phyloP scores from a whole-genome alignment of 192 early-diverging fungal genomes.

The Haplosporangium gracile region DNA sequence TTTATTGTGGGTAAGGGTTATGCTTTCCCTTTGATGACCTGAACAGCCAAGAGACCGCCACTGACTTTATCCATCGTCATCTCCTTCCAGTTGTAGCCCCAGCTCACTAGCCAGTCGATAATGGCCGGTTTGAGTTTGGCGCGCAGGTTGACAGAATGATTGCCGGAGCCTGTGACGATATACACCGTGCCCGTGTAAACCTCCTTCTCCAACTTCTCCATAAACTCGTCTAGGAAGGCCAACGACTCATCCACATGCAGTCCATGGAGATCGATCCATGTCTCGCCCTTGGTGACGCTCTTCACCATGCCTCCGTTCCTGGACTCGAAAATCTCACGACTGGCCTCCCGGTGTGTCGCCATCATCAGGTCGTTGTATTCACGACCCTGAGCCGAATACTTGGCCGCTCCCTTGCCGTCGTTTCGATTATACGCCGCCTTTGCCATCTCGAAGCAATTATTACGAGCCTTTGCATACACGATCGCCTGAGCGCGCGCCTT shows the following conservation, averaged over 20 bases:
- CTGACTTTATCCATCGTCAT: slow-evolving; percentile 38
- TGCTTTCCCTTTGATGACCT: slow-evolving; percentile 51
- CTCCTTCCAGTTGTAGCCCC: slow-evolving; percentile 55
- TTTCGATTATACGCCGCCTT: slow-evolving; percentile 59
- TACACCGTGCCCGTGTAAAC: slow-evolving; percentile 60
- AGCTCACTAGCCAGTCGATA: slow-evolving; percentile 53
- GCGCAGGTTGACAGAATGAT: slow-evolving; percentile 50
- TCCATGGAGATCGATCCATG: slow-evolving; percentile 68
- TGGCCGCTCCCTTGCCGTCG: slow-evolving; percentile 58
- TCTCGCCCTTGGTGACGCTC: slow-evolving; percentile 39
- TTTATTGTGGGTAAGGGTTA: slow-evolving; percentile 12
- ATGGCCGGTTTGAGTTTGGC: slow-evolving; percentile 53
- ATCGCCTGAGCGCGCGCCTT: slow-evolving; percentile 62
- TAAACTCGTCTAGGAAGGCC: slow-evolving; percentile 56
- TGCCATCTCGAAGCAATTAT: slow-evolving; percentile 62
- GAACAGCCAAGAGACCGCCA: slow-evolving; percentile 51
- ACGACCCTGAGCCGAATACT: slow-evolving; percentile 59
- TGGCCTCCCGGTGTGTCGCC: slow-evolving; percentile 60
- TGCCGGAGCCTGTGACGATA: slow-evolving; percentile 65
- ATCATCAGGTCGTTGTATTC: slow-evolving; percentile 64
- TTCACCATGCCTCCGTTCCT: slow-evolving; percentile 51
- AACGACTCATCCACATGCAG: slow-evolving; percentile 65
- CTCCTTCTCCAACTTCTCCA: slow-evolving; percentile 53
- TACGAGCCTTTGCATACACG: slow-evolving; percentile 59
- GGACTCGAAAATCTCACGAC: slow-evolving; percentile 61